These are phyloP conservation scores for Puya raimondii DNA, from an alignment of 176 grass and related monocot species.

Conservation along the genomic window DNA sequence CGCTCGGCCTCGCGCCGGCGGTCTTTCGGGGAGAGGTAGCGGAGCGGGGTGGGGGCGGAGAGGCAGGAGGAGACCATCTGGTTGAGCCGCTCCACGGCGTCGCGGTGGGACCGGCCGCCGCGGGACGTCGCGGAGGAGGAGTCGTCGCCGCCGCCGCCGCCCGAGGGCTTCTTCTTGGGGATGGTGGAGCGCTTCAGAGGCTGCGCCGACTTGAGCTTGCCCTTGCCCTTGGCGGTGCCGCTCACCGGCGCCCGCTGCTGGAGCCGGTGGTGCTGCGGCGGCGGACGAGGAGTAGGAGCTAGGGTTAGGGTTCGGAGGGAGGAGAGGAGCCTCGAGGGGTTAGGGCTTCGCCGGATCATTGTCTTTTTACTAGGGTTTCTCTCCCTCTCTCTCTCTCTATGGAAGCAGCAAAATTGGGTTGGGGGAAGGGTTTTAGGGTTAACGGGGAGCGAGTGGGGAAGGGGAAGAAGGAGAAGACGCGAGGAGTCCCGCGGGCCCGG, in stretches of 20 bases:
- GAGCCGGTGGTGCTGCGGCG: constrained; percentile 30
- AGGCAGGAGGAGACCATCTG: constrained; percentile 64
- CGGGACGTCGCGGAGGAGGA: neutral
- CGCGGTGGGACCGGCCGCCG: constrained; percentile 32
- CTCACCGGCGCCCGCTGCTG: constrained; percentile 38
- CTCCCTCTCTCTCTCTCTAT: no score
- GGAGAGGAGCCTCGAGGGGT: neutral
- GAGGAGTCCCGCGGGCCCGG: no score
- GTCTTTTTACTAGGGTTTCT: neutral
- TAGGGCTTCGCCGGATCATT: neutral
- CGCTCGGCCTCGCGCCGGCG: constrained; percentile 55
- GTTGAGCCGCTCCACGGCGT: constrained; percentile 42
- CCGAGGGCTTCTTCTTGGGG: constrained; percentile 27
- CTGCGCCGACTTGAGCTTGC: constrained; percentile 45
- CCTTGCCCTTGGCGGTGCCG: constrained; percentile 78
- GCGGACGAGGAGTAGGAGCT: neutral
- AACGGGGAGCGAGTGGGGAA: no score
- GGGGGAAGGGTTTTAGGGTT: no score
- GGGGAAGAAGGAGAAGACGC: no score
- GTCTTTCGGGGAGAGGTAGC: constrained; percentile 47
- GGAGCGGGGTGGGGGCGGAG: constrained; percentile 46
- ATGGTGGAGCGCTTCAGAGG: constrained; percentile 43
- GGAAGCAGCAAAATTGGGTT: no score
- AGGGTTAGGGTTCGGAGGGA: neutral
- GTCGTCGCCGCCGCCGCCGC: neutral